Conservation (phyloP, 1,284 basidiomycete species). For the Megacollybia platyphylla region DNA sequence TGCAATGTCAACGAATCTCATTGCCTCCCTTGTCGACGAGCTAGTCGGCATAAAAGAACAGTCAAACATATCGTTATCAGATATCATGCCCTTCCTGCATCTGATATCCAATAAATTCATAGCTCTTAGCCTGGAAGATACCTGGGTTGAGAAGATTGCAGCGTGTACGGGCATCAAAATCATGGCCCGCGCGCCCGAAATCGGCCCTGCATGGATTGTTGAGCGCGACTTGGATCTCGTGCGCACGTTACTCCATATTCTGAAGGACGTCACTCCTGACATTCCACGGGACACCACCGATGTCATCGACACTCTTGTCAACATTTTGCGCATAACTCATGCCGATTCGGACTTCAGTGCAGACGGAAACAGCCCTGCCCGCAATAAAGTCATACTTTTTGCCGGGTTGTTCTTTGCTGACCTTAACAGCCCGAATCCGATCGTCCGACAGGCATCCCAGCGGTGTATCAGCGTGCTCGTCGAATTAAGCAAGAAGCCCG, state of each 20-base stretch:
- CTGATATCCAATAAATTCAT: constrained; percentile 74
- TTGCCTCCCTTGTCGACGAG: constrained; percentile 55
- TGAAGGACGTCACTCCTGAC: constrained; percentile 94
- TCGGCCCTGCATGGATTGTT: constrained; percentile 73
- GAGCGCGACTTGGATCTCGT: constrained; percentile 89
- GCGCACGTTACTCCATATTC: constrained; percentile 82
- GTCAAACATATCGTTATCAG: constrained; percentile 31
- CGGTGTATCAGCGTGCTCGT: constrained; percentile 75
- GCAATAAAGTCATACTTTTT: constrained; percentile 48
- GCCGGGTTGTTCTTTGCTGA: constrained; percentile 86
- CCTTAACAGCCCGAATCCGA: constrained; percentile 76
- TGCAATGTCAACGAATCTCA: constrained; percentile 43
- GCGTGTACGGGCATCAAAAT: constrained; percentile 79
- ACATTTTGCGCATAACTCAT: constrained; percentile 68
- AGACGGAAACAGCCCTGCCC: constrained; percentile 26
- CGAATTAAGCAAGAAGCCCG: constrained; percentile 59
- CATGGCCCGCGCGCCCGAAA: constrained; percentile 57
- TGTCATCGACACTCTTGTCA: constrained; percentile 70
- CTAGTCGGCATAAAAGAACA: constrained; percentile 44
- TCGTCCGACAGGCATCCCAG: constrained; percentile 81
- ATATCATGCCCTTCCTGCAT: constrained; percentile 56
- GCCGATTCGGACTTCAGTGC: constrained; percentile 29
- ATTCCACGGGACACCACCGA: constrained; percentile 75
- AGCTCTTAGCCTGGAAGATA: constrained; percentile 79
- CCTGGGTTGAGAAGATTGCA: constrained; percentile 80